Conservation (phyloP, 2,329 filamentous ascomycete genomes). For the Catunica adiposa region DNA sequence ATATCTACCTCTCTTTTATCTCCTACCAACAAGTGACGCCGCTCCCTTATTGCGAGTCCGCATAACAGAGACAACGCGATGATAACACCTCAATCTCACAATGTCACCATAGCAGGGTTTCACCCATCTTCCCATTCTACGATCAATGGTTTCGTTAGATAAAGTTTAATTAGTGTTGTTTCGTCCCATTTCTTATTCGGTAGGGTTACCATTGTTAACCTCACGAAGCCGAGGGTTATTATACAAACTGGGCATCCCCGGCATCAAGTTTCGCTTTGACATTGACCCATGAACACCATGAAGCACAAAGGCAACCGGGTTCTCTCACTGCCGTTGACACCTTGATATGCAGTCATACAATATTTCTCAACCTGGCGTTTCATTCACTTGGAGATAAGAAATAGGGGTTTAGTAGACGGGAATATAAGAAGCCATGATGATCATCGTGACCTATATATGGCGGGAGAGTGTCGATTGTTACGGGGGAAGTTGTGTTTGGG, state of each 20-base stretch:
- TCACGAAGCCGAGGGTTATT: neutral
- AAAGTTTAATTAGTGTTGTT: too few relatives aligned
- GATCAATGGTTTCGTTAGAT: too few relatives aligned
- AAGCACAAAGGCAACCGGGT: constrained; percentile 1
- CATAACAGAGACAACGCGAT: neutral
- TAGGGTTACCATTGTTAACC: neutral
- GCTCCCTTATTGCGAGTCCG: neutral
- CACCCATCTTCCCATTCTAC: too few relatives aligned
- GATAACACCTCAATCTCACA: too few relatives aligned
- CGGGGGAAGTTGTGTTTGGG: neutral
- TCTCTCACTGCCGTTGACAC: neutral
- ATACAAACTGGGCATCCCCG: neutral
- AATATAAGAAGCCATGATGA: too few relatives aligned
- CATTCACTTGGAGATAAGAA: neutral
- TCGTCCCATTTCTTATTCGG: neutral
- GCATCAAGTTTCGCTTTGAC: constrained; percentile 1
- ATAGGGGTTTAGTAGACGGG: neutral
- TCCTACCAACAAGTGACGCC: neutral
- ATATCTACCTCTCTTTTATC: too few relatives aligned
- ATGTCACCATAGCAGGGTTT: too few relatives aligned
- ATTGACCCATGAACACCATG: constrained; percentile 1
- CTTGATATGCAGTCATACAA: neutral
- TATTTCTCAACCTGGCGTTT: neutral
- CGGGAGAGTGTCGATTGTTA: too few relatives aligned
- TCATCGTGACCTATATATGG: too few relatives aligned